phyloP scores from a whole-genome alignment of 2,329 filamentous ascomycete genomes.

The Taxawa tesnikishii region DNA sequence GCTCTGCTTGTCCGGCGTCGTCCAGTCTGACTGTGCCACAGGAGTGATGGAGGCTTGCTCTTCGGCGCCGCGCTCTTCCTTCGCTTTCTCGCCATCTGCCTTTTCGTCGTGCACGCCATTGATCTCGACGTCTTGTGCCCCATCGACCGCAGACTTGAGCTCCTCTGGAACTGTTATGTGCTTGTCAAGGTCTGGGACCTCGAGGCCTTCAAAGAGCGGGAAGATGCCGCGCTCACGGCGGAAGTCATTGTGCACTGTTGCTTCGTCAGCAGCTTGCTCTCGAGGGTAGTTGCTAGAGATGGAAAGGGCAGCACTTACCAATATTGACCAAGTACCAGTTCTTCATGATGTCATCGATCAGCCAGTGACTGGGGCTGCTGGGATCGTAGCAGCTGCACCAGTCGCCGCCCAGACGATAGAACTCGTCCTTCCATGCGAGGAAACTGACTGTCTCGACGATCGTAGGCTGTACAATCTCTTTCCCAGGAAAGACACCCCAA shows the following conservation, averaged over 20 bases:
- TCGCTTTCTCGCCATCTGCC: background rate
- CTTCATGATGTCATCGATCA: constrained; percentile 76
- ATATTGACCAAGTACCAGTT: constrained; percentile 94
- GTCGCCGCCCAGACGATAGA: constrained; percentile 80
- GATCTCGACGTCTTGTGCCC: constrained; percentile 1
- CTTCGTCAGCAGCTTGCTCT: background rate
- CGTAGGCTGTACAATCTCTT: constrained; percentile 99
- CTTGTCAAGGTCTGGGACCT: constrained; percentile 52
- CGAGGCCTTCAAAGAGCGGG: constrained; percentile 67
- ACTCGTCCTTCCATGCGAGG: constrained; percentile 97
- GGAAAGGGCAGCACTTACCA: constrained; percentile 43
- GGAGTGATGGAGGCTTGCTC: background rate
- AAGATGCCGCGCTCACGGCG: constrained; percentile 73
- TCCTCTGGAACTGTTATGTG: background rate
- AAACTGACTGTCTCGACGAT: constrained; percentile 97
- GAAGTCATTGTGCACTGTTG: constrained; percentile 90
- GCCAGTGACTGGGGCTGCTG: constrained; percentile 59
- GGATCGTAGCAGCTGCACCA: constrained; percentile 87
- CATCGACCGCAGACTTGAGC: background rate
- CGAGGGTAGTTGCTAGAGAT: background rate
- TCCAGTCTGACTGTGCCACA: background rate
- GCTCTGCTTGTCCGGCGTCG: background rate
- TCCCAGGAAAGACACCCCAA: constrained; percentile 97
- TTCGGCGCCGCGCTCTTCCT: constrained; percentile 1
- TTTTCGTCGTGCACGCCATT: background rate